Evolutionary conservation across 2,329 filamentous ascomycete species (phyloP).

Genomic region (Rhynchosporium agropyri): DNA sequence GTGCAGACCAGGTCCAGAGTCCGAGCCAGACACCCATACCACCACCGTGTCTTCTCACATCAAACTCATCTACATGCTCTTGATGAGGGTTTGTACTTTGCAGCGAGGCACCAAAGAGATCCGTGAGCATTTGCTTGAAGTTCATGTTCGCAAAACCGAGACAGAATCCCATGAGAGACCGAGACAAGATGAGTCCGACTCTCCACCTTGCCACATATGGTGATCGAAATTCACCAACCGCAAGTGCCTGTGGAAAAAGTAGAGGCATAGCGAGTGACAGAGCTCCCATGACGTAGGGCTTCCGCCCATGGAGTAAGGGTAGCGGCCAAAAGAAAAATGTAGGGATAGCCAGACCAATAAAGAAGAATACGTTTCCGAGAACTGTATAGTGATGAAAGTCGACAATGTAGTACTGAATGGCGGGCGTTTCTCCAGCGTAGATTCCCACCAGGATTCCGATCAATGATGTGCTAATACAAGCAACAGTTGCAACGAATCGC

Average conservation of each 20-base stretch:
- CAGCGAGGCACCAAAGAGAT: slow-evolving; percentile 75
- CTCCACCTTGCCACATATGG: slow-evolving; percentile 60
- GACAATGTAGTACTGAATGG: slow-evolving; percentile 75
- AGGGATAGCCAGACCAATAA: slow-evolving; percentile 69
- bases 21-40: slow-evolving; percentile 81
- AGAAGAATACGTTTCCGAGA: slow-evolving; percentile 74
- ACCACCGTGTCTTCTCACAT: slow-evolving; percentile 73
- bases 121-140: slow-evolving; percentile 69
- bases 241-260: slow-evolving; percentile 74
- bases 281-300: slow-evolving; percentile 73
- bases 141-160: slow-evolving; percentile 80
- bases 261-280: slow-evolving; percentile 71
- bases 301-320: slow-evolving; percentile 73
- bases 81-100: slow-evolving; percentile 74
- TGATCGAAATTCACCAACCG: slow-evolving; percentile 59
- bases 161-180: slow-evolving; percentile 66
- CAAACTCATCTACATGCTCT: slow-evolving; percentile 67
- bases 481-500: slow-evolving; percentile 66
- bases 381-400: slow-evolving; percentile 69
- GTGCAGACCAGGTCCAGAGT: slow-evolving; percentile 76
- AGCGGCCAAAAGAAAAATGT: slow-evolving; percentile 75
- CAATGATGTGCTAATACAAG: slow-evolving; percentile 72
- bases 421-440: slow-evolving; percentile 77
- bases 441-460: slow-evolving; percentile 73
- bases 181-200: slow-evolving; percentile 62